Evolutionary conservation across 2,329 filamentous ascomycete species (phyloP).

Genomic region (Talaromyces albobiverticillius): DNA sequence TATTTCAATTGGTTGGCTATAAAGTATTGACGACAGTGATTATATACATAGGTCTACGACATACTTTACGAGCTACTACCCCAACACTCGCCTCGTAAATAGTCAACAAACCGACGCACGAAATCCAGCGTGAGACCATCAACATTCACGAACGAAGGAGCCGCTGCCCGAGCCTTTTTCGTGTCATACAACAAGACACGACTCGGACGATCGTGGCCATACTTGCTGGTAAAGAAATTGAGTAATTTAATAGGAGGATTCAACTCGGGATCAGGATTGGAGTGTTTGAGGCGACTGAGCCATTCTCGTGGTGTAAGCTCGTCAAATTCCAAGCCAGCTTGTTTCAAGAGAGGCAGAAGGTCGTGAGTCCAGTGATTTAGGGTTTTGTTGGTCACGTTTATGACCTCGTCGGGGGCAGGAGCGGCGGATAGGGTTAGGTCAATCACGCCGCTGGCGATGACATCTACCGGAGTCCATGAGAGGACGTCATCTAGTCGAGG

Average conservation of each 20-base stretch:
- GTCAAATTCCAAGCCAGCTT: constrained; percentile 38
- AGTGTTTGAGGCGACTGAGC: constrained; percentile 38
- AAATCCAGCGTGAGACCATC: too few species aligned
- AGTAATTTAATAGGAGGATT: constrained; percentile 54
- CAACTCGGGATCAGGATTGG: constrained; percentile 45
- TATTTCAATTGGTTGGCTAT: too few species aligned
- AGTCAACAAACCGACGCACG: too few species aligned
- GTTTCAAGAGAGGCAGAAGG: constrained; percentile 52
- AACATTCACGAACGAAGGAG: too few species aligned
- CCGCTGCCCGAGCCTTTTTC: too few species aligned
- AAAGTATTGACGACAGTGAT: too few species aligned
- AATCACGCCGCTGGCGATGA: constrained; percentile 2
- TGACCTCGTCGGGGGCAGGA: constrained; percentile 10
- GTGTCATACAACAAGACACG: too few species aligned
- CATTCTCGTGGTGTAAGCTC: constrained; percentile 23
- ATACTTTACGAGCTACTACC: too few species aligned
- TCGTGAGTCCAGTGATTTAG: constrained; percentile 43
- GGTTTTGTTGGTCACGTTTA: constrained; percentile 51
- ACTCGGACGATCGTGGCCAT: constrained; percentile 31
- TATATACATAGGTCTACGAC: too few species aligned
- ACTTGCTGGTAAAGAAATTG: constrained; percentile 53
- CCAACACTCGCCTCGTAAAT: too few species aligned
- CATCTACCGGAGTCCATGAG: constrained; percentile 45
- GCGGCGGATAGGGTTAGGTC: constrained; percentile 19
- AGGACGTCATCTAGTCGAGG: constrained; percentile 44